These are phyloP conservation scores for Abrus precatorius DNA, from an alignment of 306 rosid genomes.

Conservation along the genomic window DNA sequence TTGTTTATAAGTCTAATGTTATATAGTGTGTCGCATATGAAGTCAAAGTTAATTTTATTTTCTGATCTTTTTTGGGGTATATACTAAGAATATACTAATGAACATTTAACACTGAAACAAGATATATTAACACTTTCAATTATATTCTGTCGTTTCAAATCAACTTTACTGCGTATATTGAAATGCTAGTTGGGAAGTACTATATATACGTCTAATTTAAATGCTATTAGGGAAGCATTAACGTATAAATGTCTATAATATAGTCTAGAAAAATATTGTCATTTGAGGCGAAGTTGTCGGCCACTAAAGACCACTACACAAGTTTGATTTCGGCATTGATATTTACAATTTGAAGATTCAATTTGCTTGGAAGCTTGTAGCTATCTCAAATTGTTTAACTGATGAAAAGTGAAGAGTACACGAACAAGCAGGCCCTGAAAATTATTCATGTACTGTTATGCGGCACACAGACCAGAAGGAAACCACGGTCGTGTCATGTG, in stretches of 20 bases:
- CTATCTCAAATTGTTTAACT: background rate
- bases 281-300: conserved; percentile 22
- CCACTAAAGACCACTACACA: background rate
- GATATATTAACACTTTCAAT: conserved; percentile 17
- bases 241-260: background rate
- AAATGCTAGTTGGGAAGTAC: too few relatives aligned
- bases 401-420: too few relatives aligned
- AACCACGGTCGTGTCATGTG: background rate
- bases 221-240: too few relatives aligned
- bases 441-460: background rate
- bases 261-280: background rate
- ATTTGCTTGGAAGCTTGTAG: conserved; percentile 1
- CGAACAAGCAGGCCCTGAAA: too few relatives aligned
- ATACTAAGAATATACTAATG: too few relatives aligned
- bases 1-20: conserved; percentile 2
- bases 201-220: background rate
- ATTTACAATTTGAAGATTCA: conserved; percentile 15
- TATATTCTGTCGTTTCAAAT: conserved; percentile 3
- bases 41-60: background rate
- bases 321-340: conserved; percentile 15
- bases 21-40: background rate
- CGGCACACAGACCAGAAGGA: conserved; percentile 30
- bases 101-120: background rate
- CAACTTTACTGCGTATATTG: background rate
- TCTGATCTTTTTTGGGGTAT: too few relatives aligned